A percentile compares a stretch with the other conserved stretches of the same genome.
These are phyloP conservation scores for Linum trigynum DNA, from an alignment of 345 rosid genomes.

Conservation along the genomic window DNA sequence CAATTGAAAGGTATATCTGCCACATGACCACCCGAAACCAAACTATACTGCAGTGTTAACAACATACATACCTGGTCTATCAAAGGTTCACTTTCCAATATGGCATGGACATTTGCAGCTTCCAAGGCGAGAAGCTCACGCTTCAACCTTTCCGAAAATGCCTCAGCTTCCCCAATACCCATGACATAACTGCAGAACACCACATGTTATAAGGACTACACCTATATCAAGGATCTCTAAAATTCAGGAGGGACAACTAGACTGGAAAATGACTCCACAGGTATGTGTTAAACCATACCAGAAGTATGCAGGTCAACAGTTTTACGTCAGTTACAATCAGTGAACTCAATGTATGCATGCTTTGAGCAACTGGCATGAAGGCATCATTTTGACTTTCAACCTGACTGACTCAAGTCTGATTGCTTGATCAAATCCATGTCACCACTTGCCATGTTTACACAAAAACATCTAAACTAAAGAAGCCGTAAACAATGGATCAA, in stretches of 20 bases:
- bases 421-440: background rate
- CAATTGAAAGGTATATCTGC: background rate
- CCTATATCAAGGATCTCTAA: background rate
- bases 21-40: background rate
- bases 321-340: background rate
- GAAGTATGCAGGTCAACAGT: too few species aligned
- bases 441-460: background rate
- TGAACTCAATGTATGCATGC: background rate
- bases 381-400: background rate
- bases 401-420: background rate
- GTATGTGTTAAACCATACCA: background rate
- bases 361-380: conserved; percentile 3
- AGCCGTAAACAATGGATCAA: background rate
- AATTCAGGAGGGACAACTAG: background rate
- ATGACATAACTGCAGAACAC: conserved; percentile 69
- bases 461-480: too few species aligned
- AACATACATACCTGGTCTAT: conserved; percentile 61
- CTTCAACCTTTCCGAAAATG: conserved; percentile 94
- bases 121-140: conserved; percentile 96
- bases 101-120: conserved; percentile 99
- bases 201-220: background rate
- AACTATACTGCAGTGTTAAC: background rate
- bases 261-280: background rate
- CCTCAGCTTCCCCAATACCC: conserved; percentile 99
- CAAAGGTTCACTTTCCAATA: conserved; percentile 91